A percentile compares a stretch with the other conserved stretches of the same genome.
These are phyloP conservation scores for Yamadazyma atlantica DNA, from an alignment of 1,139 yeast species.

Conservation along the genomic window DNA sequence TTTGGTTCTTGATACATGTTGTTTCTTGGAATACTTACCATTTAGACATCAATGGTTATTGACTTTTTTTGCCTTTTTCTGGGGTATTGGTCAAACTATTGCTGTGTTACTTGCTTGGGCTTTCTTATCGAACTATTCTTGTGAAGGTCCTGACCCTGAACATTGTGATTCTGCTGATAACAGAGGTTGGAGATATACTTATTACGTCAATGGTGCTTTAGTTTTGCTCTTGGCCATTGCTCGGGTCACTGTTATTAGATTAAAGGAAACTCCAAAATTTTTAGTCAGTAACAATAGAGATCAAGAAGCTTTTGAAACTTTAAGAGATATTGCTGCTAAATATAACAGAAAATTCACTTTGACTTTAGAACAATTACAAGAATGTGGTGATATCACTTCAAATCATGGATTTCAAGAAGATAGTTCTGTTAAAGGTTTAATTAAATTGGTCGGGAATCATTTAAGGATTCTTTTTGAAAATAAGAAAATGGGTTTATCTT, in stretches of 20 bases:
- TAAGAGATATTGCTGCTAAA: slow-evolving; percentile 40
- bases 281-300: slow-evolving; percentile 53
- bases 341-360: slow-evolving; percentile 42
- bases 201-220: slow-evolving; percentile 53
- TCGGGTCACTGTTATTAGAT: slow-evolving; percentile 45
- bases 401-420: slow-evolving; percentile 26
- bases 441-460: slow-evolving; percentile 21
- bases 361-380: slow-evolving; percentile 44
- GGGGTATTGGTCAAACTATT: slow-evolving; percentile 65
- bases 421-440: slow-evolving; percentile 19
- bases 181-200: slow-evolving; percentile 63
- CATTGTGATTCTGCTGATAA: slow-evolving; percentile 47
- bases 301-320: slow-evolving; percentile 42
- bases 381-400: slow-evolving; percentile 41
- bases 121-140: slow-evolving; percentile 48
- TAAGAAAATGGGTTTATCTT: slow-evolving; percentile 25
- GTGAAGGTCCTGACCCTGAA: slow-evolving; percentile 29
- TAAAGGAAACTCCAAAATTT: slow-evolving; percentile 60
- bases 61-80: slow-evolving; percentile 57
- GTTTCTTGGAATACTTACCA: slow-evolving; percentile 59
- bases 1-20: slow-evolving; percentile 59
- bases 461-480: slow-evolving; percentile 28
- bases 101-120: slow-evolving; percentile 59
- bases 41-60: slow-evolving; percentile 52
- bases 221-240: slow-evolving; percentile 48